These are phyloP conservation scores for Wickerhamomyces silvicola DNA, from an alignment of 805 yeast genomes.

Conservation along the genomic window DNA sequence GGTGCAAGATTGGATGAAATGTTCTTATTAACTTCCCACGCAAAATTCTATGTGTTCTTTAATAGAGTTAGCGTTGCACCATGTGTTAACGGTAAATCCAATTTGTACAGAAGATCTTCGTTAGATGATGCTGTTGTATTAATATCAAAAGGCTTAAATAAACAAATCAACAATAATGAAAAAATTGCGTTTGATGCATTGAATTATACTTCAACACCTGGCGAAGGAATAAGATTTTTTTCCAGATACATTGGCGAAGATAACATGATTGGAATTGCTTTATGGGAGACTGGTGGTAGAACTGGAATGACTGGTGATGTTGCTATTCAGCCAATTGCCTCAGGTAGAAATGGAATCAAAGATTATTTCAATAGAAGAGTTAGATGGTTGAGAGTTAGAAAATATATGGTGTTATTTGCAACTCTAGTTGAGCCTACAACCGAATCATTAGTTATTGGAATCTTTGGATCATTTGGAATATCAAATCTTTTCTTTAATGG, in stretches of 20 bases:
- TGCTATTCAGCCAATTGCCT: slow-evolving; percentile 65
- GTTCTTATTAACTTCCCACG: slow-evolving; percentile 78
- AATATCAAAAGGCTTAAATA: slow-evolving; percentile 26
- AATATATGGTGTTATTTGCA: slow-evolving; percentile 81
- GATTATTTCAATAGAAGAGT: slow-evolving; percentile 66
- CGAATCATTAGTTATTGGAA: slow-evolving; percentile 63
- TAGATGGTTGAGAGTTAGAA: slow-evolving; percentile 82
- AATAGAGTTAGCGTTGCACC: slow-evolving; percentile 74
- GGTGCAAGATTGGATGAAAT: slow-evolving; percentile 79
- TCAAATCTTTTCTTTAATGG: slow-evolving; percentile 36
- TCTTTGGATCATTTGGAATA: slow-evolving; percentile 56
- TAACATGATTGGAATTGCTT: slow-evolving; percentile 82
- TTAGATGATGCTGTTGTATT: slow-evolving; percentile 50
- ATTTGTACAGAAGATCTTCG: slow-evolving; percentile 62
- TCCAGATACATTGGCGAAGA: slow-evolving; percentile 86
- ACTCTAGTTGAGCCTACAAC: slow-evolving; percentile 85
- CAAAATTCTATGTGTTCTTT: slow-evolving; percentile 76
- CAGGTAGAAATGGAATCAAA: slow-evolving; percentile 32
- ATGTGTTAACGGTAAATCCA: slow-evolving; percentile 88
- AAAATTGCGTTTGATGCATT: slow-evolving; percentile 30
- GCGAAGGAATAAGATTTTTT: slow-evolving; percentile 58
- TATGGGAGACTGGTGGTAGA: slow-evolving; percentile 69
- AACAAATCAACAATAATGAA: slow-evolving; percentile 26
- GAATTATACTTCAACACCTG: slow-evolving; percentile 21
- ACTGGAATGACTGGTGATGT: slow-evolving; percentile 76